Conservation (phyloP, 257 asterid genomes). For the Gynochthodes officinalis region DNA sequence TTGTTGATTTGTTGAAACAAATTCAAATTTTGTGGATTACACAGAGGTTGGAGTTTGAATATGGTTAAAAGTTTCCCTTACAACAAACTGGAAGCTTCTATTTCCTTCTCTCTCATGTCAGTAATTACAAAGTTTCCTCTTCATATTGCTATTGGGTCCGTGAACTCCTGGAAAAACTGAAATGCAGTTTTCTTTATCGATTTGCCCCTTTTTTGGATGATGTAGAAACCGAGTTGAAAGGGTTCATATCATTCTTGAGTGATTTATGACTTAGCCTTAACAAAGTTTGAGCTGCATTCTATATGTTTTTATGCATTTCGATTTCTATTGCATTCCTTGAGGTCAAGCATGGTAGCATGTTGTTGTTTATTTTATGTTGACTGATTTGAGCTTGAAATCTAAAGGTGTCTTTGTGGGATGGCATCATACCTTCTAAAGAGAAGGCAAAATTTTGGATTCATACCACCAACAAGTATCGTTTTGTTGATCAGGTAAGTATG, state of each 20-base stretch:
- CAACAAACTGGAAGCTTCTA: not conserved
- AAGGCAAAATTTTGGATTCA: slow-evolving; percentile 70
- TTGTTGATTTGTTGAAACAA: not conserved
- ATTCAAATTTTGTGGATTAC: too few species aligned
- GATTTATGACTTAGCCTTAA: too few species aligned
- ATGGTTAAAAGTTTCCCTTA: not conserved
- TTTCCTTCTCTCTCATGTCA: not conserved
- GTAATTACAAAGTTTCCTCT: not conserved
- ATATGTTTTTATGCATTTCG: too few species aligned
- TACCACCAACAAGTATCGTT: slow-evolving; percentile 76
- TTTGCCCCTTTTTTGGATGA: too few species aligned
- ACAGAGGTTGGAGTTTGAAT: not conserved
- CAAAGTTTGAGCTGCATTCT: too few species aligned
- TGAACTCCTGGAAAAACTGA: not conserved
- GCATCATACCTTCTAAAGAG: slow-evolving; percentile 72
- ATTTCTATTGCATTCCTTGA: not conserved
- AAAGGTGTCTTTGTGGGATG: slow-evolving; percentile 88
- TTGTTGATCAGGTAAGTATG: slow-evolving; percentile 72
- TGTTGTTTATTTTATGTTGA: slow-evolving; percentile 5
- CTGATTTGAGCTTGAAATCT: slow-evolving; percentile 15
- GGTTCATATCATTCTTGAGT: not conserved
- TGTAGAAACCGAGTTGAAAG: too few species aligned
- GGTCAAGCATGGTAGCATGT: too few species aligned
- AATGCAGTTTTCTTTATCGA: too few species aligned
- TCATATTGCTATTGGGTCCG: not conserved